Percentiles rank a stretch among this genome's conserved stretches.
Conservation (phyloP, 768 basidiomycete species). For the Sistotremastrum niveocremeum region DNA sequence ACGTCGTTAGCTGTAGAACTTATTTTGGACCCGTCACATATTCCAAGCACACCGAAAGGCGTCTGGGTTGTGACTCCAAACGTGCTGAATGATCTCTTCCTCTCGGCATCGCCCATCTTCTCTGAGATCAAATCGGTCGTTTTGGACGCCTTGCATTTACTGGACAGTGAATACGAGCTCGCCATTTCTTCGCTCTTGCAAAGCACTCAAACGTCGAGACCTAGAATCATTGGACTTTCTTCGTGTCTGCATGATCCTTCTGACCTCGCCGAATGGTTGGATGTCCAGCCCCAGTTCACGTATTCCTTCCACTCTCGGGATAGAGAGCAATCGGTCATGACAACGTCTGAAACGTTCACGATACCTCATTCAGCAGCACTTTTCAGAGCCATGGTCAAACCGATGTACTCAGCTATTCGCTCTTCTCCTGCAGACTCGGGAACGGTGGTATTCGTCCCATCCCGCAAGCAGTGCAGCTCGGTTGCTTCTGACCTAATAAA, state of each 20-base stretch:
- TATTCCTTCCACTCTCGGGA: slow-evolving; percentile 74
- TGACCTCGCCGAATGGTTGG: slow-evolving; percentile 76
- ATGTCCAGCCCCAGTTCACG: slow-evolving; percentile 45
- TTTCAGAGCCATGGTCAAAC: slow-evolving; percentile 86
- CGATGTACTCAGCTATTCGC: slow-evolving; percentile 66
- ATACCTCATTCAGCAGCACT: slow-evolving; percentile 78
- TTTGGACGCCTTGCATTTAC: slow-evolving; percentile 74
- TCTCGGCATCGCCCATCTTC: slow-evolving; percentile 3
- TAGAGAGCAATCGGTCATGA: slow-evolving; percentile 64
- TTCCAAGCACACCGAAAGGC: slow-evolving; percentile 23
- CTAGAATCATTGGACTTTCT: slow-evolving; percentile 67
- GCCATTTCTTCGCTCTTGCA: slow-evolving; percentile 59
- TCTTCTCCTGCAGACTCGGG: slow-evolving; percentile 29
- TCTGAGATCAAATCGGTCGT: slow-evolving; percentile 49
- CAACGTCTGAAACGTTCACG: slow-evolving; percentile 63
- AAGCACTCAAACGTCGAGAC: slow-evolving; percentile 43
- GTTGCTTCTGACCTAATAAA: slow-evolving; percentile 80
- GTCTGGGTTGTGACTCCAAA: slow-evolving; percentile 49
- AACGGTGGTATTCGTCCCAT: slow-evolving; percentile 81
- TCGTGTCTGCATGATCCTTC: slow-evolving; percentile 68
- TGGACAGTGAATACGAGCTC: slow-evolving; percentile 74
- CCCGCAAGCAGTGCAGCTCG: slow-evolving; percentile 56
- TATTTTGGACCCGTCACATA: slow-evolving; percentile 8
- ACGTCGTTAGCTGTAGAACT: slow-evolving; percentile 29
- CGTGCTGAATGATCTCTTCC: slow-evolving; percentile 32